Evolutionary conservation across 2,329 filamentous ascomycete genomes (phyloP), one percentile per base, ranked within the genome.

Genomic region (Apiospora sp.): DNA sequence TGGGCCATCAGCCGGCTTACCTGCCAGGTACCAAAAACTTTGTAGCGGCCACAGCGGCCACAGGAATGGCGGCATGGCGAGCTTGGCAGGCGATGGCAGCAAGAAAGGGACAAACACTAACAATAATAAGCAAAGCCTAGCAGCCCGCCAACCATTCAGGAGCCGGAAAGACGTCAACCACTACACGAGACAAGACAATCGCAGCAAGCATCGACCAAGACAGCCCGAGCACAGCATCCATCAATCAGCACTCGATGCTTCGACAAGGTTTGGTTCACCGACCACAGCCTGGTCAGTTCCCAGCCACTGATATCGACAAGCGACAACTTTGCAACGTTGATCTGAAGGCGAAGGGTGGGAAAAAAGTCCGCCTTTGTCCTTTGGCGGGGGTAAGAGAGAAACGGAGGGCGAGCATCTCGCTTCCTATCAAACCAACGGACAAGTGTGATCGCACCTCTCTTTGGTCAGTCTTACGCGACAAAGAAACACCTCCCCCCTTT

Each of bases 231-330:
- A 64, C 58, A 34, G 58, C 58, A 64, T 64, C 58, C 58, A 64
- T 64, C 58, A 64, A 64, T 64, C 58, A 64, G 1, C 58, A 41
- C 58, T 64, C 19, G 58, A 64, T n/a, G 58, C 22, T 41, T 64
- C 58, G 58, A 64, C 58, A 64, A 64, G 58, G 58, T 64, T 64
- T 64, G 58, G 58, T 64, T 64, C 58, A 64, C 58, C 58, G 58
- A 64, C 58, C 58, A 64, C 58, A 64, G 58, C 58, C 58, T 64
- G 58, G 58, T 64, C 58, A 64, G 34, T 41, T 37, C 58, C 58
- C 58, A 64, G 58, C 58, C 58, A 64, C 58, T 64, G 58, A 41
- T 64, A 41, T 64, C 34, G 58, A 64, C 58, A 64, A 64, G 58
- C 58, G 58, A 64, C 58, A 12, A 64, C 58, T 64, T 64, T 37